Conservation (phyloP, 2,329 filamentous ascomycete genomes). For the Fusarium sp. region DNA sequence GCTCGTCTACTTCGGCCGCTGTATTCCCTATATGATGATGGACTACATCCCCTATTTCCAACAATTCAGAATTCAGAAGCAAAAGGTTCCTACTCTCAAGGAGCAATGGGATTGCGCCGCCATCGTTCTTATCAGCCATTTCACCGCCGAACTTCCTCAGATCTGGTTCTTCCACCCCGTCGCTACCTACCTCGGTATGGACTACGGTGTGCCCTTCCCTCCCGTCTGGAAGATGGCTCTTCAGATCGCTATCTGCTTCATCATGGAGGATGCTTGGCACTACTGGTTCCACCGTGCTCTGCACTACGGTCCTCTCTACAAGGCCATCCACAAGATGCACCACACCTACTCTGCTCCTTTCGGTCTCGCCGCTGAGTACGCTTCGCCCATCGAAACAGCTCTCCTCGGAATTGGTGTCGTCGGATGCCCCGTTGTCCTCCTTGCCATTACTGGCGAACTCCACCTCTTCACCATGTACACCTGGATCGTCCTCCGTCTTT, state of each 20-base stretch:
- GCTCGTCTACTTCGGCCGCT: constrained; percentile 90
- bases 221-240: constrained; percentile 84
- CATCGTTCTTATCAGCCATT: constrained; percentile 92
- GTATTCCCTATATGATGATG: constrained; percentile 90
- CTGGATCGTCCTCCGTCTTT: constrained; percentile 92
- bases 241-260: constrained; percentile 93
- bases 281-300: constrained; percentile 95
- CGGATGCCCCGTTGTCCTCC: constrained; percentile 83
- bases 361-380: constrained; percentile 95
- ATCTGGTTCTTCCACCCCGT: constrained; percentile 99
- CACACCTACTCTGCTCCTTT: constrained; percentile 99
- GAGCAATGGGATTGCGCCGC: constrained; percentile 96
- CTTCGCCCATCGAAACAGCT: constrained; percentile 97
- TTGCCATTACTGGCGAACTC: constrained; percentile 82
- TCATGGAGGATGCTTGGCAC: constrained; percentile 97
- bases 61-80: constrained; percentile 91
- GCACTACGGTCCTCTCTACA: constrained; percentile 96
- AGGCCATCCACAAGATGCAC: constrained; percentile 97
- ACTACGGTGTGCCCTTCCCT: constrained; percentile 90
- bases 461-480: constrained; percentile 98
- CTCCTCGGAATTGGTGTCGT: constrained; percentile 89
- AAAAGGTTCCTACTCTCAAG: constrained; percentile 89
- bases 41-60: constrained; percentile 88
- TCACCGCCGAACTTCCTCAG: constrained; percentile 97
- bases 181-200: constrained; percentile 90